phyloP scores from a whole-genome alignment of 352 stramenopile genomes.

The Pythium vanterpoolii region DNA sequence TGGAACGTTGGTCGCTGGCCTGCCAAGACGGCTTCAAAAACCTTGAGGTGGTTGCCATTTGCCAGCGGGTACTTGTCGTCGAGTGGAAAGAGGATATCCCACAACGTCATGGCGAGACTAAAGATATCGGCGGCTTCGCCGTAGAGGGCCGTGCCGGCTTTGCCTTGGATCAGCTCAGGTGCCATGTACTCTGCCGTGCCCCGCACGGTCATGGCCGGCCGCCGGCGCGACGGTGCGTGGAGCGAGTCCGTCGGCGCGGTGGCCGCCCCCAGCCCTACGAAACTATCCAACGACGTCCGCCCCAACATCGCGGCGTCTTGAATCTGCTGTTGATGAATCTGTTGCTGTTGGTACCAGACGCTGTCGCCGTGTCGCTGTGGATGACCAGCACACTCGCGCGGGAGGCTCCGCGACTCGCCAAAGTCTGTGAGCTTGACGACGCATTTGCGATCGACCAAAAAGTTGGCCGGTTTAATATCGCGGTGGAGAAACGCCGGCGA shows the following conservation, averaged over 20 bases:
- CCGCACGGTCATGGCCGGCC: slow-evolving; percentile 57
- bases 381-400: slow-evolving; percentile 13
- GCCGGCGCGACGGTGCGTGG: neutral
- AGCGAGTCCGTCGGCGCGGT: neutral
- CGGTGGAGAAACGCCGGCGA: slow-evolving; percentile 64
- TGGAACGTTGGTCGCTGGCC: slow-evolving; percentile 50
- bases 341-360: slow-evolving; percentile 21
- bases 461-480: slow-evolving; percentile 80
- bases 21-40: slow-evolving; percentile 66
- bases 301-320: neutral
- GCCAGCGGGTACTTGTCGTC: slow-evolving; percentile 55
- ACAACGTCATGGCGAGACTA: slow-evolving; percentile 71
- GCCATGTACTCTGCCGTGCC: slow-evolving; percentile 84
- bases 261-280: neutral
- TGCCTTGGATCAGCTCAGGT: slow-evolving; percentile 73
- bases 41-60: slow-evolving; percentile 55
- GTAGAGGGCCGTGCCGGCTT: slow-evolving; percentile 61
- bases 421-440: slow-evolving; percentile 37
- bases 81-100: slow-evolving; percentile 66
- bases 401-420: slow-evolving; percentile 32
- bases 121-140: slow-evolving; percentile 73
- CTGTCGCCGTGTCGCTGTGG: neutral
- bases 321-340: neutral
- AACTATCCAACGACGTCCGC: slow-evolving; percentile 3
- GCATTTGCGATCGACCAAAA: slow-evolving; percentile 59